These are phyloP conservation scores for Tilletia indica DNA, from an alignment of 1,284 basidiomycete species.

Conservation along the genomic window DNA sequence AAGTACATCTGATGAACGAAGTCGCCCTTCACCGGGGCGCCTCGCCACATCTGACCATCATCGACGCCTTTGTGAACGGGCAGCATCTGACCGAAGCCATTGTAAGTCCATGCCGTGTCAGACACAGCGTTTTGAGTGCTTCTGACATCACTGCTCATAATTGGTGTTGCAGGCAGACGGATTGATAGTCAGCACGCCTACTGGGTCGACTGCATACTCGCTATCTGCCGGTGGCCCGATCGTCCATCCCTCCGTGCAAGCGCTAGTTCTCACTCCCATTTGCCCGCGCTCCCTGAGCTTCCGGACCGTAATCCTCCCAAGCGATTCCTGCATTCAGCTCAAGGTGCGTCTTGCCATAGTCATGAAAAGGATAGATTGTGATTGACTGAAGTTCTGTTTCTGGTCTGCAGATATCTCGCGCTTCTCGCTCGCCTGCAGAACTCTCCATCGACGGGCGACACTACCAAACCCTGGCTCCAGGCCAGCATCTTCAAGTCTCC, in stretches of 20 bases:
- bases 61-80: constrained; percentile 91
- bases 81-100: constrained; percentile 93
- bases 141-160: background rate
- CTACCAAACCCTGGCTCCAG: constrained; percentile 74
- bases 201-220: constrained; percentile 94
- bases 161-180: constrained; percentile 73
- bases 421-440: constrained; percentile 79
- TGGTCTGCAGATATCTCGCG: constrained; percentile 70
- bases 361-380: background rate
- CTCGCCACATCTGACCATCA: constrained; percentile 86
- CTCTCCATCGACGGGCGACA: constrained; percentile 89
- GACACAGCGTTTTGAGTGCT: background rate
- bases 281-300: constrained; percentile 90
- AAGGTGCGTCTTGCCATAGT: constrained; percentile 62
- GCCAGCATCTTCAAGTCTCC: constrained; percentile 79
- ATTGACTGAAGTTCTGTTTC: constrained; percentile 12
- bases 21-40: constrained; percentile 86
- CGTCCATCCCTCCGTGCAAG: constrained; percentile 86
- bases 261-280: constrained; percentile 87
- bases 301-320: constrained; percentile 82
- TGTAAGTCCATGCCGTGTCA: constrained; percentile 63
- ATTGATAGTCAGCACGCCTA: constrained; percentile 89
- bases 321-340: constrained; percentile 75
- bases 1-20: constrained; percentile 97
- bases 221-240: constrained; percentile 94